Evolutionary conservation across 1,284 basidiomycete genomes (phyloP), one percentile per base, ranked within the genome.

Genomic region (Uromyces viciae-fabae): DNA sequence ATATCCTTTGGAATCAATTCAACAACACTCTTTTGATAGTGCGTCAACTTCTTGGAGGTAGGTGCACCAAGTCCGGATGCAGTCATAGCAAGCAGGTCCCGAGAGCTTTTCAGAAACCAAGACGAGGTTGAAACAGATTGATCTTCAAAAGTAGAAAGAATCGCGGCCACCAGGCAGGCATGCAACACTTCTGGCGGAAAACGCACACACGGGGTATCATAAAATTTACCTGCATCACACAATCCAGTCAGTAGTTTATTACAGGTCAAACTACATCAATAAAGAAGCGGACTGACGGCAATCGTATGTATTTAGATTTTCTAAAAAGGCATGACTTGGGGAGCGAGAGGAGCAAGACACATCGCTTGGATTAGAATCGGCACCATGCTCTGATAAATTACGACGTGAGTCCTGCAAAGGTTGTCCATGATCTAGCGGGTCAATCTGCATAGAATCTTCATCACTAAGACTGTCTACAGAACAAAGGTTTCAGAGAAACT

Each of bases 101-200:
- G 19, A 11, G 28, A 36, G 17, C 36, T 42, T 42, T 79, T 71
- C 52, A 79, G 49, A 25, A 79, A 14, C 76, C 68, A 79, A 19
- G 36, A 15, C 15, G 52, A 71, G 11, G 54, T 79, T 14, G n/a
- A 36, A 33, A 43, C 14, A 15, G 68, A 79, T 14, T 52, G 19
- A 36, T 79, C 33, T 33, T 79, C 76, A 56, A 71, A 72, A 9
- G 72, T 25, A 2, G 66, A 9, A 11, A 72, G 33, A 19, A 79
- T 56, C 3, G 49, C 40, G 19, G 56, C 28, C 31, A 71, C 19
- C 2, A 79, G 49, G 3, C 49, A 40, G 7, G 60, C 14, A 52
- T 79, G 76, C 52, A 79, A 25, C 22, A 56, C 54, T 14, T 36
- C 54, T 15, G 76, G 68, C 52, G 71, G 31, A 28, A 54, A 5